Evolutionary conservation across 768 basidiomycete genomes (phyloP).

Genomic region (Rhizopogon vesiculosus): DNA sequence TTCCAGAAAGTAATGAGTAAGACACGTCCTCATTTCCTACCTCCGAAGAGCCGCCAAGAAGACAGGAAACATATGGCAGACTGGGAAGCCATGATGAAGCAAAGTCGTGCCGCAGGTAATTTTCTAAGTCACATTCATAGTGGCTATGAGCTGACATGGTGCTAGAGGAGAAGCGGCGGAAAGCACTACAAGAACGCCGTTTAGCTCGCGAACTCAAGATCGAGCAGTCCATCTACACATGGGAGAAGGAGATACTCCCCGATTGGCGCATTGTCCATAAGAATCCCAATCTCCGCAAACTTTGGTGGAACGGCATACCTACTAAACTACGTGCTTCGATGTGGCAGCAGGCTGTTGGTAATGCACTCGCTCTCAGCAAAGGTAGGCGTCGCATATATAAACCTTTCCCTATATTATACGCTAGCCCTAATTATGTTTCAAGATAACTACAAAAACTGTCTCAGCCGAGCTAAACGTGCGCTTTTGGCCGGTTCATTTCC

Average conservation of each 20-base stretch:
- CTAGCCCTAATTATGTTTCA: conserved; percentile 7
- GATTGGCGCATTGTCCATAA: conserved; percentile 77
- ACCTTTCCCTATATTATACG: not conserved
- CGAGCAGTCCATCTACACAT: conserved; percentile 64
- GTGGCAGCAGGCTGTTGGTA: conserved; percentile 87
- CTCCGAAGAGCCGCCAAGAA: conserved; percentile 74
- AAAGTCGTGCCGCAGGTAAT: conserved; percentile 68
- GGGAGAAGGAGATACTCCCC: conserved; percentile 78
- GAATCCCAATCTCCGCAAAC: conserved; percentile 55
- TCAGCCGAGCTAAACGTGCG: conserved; percentile 70
- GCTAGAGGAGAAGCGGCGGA: conserved; percentile 67
- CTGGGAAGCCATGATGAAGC: conserved; percentile 88
- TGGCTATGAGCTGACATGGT: not conserved
- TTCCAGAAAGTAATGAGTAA: conserved; percentile 80
- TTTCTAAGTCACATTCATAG: conserved; percentile 6
- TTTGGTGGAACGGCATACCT: conserved; percentile 92
- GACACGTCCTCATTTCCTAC: conserved; percentile 81
- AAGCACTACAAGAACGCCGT: conserved; percentile 58
- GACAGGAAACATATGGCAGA: conserved; percentile 81
- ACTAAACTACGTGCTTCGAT: conserved; percentile 71
- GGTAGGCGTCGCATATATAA: conserved; percentile 36
- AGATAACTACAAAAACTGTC: conserved; percentile 73
- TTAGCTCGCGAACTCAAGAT: conserved; percentile 59
- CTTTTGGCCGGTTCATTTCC: conserved; percentile 65
- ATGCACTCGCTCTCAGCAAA: conserved; percentile 77